Evolutionary conservation across 139 green algal genomes (phyloP), one percentile per base, ranked within the genome.

Genomic region (Picochlorum sp.): DNA sequence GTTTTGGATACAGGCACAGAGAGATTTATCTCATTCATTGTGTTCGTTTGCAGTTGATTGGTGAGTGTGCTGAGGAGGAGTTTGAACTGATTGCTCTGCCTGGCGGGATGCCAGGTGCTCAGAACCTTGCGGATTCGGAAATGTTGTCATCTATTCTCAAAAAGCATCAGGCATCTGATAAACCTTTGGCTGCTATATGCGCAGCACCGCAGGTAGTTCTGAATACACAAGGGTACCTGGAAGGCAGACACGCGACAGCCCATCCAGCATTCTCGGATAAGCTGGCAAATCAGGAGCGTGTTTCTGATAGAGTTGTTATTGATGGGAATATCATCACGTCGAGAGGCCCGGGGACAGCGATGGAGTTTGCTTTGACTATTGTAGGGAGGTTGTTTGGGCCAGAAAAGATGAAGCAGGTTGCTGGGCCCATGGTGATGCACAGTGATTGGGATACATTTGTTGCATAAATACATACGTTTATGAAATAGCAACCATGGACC

Each of bases 321-420:
- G 88, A 96, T 63, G 87, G 86, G 21, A 79, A 71, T 14, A 63
- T 96, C 5, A 86, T 81, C 31, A 99, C 94, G 45, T 90, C 74
- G 63, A 69, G 85, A 16, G 91, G 89, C 4, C 91, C 92, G 2
- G 91, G 90, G 0, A 97, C 93, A 1, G 80, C 94, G 0, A 88
- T 98, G 63, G 92, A 98, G 72, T 98, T 96, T 85, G 83, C 90
- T 11, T 78, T 99, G 51, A 61, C 64, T 2, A 81, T 97, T 6
- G 92, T 99, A 16, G 78, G 89, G 77, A 63, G 85, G 63, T 74
- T 99, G 65, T 97, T 85, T 62, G 89, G 89, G 1, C 63, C 79
- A 23, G 86, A 96, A 20, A 95, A 92, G 75, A 70, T 74, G 70
- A 37, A 76, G n/a, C 79, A 90, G 55, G 87, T 98, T 49, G 90